These are phyloP conservation scores for Cladorrhinum samala DNA, from an alignment of 495 filamentous ascomycete genomes.

Conservation along the genomic window DNA sequence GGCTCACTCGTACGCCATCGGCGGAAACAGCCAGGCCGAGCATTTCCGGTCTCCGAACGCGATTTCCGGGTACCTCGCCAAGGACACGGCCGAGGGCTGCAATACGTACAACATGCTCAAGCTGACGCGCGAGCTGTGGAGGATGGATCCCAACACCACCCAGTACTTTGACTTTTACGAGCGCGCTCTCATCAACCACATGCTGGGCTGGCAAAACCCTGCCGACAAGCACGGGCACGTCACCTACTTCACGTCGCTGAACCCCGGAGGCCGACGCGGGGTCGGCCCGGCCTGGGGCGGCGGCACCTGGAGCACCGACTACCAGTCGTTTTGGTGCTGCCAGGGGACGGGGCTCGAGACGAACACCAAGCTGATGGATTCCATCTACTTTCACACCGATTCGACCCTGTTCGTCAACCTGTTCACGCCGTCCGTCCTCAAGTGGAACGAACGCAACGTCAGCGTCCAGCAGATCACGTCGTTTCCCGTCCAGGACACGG, in stretches of 20 bases:
- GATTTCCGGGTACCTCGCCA: conserved; percentile 25
- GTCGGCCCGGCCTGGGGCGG: conserved; percentile 20
- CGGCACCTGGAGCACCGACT: conserved; percentile 20
- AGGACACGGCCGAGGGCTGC: conserved; percentile 33
- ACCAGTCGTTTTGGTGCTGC: conserved; percentile 22
- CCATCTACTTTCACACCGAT: conserved; percentile 14
- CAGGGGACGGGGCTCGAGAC: conserved; percentile 19
- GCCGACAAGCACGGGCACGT: conserved; percentile 28
- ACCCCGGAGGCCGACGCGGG: conserved; percentile 25
- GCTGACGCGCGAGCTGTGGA: conserved; percentile 34
- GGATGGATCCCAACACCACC: conserved; percentile 20
- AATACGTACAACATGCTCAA: conserved; percentile 40
- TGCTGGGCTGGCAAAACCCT: conserved; percentile 32
- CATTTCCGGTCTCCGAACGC: conserved; percentile 31
- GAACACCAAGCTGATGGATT: conserved; percentile 20
- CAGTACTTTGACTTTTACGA: conserved; percentile 38
- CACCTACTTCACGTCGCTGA: conserved; percentile 34
- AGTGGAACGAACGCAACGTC: conserved; percentile 21
- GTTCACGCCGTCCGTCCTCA: conserved; percentile 28
- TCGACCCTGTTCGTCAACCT: conserved; percentile 29
- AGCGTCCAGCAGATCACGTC: conserved; percentile 25
- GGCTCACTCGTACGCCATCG: conserved; percentile 33
- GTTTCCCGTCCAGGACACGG: conserved; percentile 26
- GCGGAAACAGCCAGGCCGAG: conserved; percentile 36
- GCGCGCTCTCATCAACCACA: conserved; percentile 31